Base-by-base conservation (phyloP, 2,329 filamentous ascomycete species). In the Nemania sp. region DNA sequence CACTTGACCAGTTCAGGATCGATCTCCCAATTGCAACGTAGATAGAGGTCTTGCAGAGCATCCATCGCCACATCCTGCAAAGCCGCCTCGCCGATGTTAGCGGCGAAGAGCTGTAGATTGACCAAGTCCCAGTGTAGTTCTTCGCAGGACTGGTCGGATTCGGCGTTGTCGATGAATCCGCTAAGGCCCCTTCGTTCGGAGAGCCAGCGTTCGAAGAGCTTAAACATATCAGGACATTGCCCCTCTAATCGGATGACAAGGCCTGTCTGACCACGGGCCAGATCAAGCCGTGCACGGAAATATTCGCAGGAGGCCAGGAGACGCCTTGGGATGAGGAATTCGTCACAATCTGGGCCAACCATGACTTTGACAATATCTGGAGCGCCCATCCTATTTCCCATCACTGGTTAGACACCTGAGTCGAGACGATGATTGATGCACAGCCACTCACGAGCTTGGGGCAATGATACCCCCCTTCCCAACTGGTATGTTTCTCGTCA, bases 31-130 rank as follows among this genome's bases (percentile, higher is more conserved):
- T 89, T 85, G 74, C 84, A 83, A 15, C 83, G 82, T 45, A 89
- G 84, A 74, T 89, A 88, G 18, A 89, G 77, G 72, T 89, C 87
- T 75, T 89, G 87, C 20, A 89, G 77, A 43, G 84, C 83, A 71
- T 89, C 87, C 82, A 88, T 88, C 74, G 85, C 82, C 20, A 82
- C 77, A 75, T 89, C 87, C 73, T 89, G 87, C 8, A 89, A 80
- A 8, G 80, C 80, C 29, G 82, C 77, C 3, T 88, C 78, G 56
- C 81, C 81, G 71, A 87, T 82, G 62, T 82, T 79, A 3, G 86
- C 83, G 51, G 86, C 87, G 76, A 89, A 89, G 59, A 89, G 80
- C 73, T 89, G 87, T 13, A 89, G 80, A 41, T 83, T 83, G 61
- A 88, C 84, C 6, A 89, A 80, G 67, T 85, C 83, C 85, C 86